A percentile compares a stretch with the other conserved stretches of the same genome.
Conservation (phyloP, 495 filamentous ascomycete species). For the Lasiosphaeriaceae sp. region DNA sequence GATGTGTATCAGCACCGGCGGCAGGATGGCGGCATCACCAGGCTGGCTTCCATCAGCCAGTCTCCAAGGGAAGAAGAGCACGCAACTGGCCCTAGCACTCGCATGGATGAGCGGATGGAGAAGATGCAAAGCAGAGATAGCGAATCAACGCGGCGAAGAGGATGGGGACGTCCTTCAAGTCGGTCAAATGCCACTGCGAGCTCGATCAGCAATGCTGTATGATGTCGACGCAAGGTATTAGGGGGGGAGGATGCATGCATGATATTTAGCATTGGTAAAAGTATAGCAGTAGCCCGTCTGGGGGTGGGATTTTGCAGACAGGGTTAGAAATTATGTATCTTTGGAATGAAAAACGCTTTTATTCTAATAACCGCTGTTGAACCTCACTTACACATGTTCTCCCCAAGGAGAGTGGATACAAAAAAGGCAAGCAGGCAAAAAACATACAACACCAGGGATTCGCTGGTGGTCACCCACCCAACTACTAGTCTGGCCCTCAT, state of each 20-base stretch:
- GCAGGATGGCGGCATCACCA: conserved; percentile 9
- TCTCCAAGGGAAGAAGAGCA: conserved; percentile 20
- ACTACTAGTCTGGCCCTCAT: too few relatives aligned
- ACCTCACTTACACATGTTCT: too few relatives aligned
- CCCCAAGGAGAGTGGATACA: too few relatives aligned
- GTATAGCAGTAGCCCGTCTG: too few relatives aligned
- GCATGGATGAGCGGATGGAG: conserved; percentile 11
- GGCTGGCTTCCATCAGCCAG: conserved; percentile 21
- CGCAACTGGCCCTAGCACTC: conserved; percentile 5
- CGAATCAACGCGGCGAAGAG: conserved; percentile 6
- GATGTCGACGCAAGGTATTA: neutral
- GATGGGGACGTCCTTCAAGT: conserved; percentile 6
- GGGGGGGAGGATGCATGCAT: neutral
- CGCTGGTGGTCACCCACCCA: too few relatives aligned
- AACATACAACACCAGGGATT: too few relatives aligned
- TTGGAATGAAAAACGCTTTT: too few relatives aligned
- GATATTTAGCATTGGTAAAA: neutral
- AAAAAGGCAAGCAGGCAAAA: too few relatives aligned
- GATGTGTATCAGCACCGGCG: conserved; percentile 28
- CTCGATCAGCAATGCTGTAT: conserved; percentile 12
- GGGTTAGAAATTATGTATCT: too few relatives aligned
- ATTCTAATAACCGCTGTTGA: too few relatives aligned
- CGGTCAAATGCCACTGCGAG: conserved; percentile 9
- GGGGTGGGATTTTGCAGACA: too few relatives aligned
- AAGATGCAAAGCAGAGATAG: conserved; percentile 17